A percentile compares a stretch with the other conserved stretches of the same genome.
These are phyloP conservation scores for Penicillium sp. DNA, from an alignment of 2,329 filamentous ascomycete genomes.

Conservation along the genomic window DNA sequence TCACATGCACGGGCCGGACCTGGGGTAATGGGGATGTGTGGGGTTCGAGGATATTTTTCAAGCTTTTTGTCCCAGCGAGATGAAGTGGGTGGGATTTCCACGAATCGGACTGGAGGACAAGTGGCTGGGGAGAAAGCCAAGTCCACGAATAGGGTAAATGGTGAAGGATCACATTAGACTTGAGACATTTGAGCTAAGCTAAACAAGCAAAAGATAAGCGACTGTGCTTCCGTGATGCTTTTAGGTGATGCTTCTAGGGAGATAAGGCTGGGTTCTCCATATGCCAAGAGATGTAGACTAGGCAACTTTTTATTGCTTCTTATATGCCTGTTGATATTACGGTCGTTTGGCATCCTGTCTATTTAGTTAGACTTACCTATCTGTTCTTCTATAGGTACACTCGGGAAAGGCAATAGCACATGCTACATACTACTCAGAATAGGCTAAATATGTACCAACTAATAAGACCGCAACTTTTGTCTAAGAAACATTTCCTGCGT, in stretches of 20 bases:
- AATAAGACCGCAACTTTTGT: background rate
- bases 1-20: slow-evolving; percentile 1
- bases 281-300: background rate
- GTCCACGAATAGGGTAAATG: slow-evolving; percentile 30
- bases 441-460: background rate
- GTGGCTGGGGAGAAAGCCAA: slow-evolving; percentile 16
- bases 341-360: no score
- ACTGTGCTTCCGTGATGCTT: background rate
- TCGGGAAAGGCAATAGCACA: background rate
- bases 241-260: background rate
- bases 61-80: slow-evolving; percentile 10
- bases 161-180: background rate
- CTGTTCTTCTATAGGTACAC: background rate
- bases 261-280: background rate
- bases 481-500: no score
- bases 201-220: background rate
- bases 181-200: background rate
- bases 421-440: background rate
- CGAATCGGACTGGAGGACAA: slow-evolving; percentile 22
- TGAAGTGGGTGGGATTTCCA: slow-evolving; percentile 22
- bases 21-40: slow-evolving; percentile 23
- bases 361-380: background rate
- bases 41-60: slow-evolving; percentile 33
- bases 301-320: background rate
- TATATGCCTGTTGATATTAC: background rate